Percentiles rank a stretch among this genome's conserved stretches.
Evolutionary conservation across 306 rosid genomes (phyloP).

Genomic region (Phaseolus lunatus): DNA sequence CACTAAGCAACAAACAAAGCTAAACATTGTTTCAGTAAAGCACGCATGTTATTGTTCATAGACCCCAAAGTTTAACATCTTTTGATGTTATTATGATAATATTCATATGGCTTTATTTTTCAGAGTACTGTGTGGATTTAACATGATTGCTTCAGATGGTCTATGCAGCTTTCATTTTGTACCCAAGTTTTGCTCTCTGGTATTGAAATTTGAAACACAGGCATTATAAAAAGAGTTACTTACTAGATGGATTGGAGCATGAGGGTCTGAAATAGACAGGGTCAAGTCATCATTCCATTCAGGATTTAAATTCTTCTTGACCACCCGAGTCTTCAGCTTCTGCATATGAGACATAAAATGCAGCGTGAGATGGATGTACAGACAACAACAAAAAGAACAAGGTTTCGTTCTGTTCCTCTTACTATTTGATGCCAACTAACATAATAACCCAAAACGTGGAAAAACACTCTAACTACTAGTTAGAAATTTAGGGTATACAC

Average conservation of each 20-base stretch:
- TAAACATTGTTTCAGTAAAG: not conserved
- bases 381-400: constrained; percentile 5
- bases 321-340: constrained; percentile 82
- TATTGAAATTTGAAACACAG: constrained; percentile 17
- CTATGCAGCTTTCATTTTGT: not conserved
- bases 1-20: not conserved
- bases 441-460: not conserved
- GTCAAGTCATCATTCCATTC: constrained; percentile 93
- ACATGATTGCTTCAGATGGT: constrained; percentile 2
- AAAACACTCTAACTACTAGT: not conserved
- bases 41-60: constrained; percentile 2
- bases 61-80: constrained; percentile 27
- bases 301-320: constrained; percentile 71
- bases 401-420: not conserved
- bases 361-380: constrained; percentile 37
- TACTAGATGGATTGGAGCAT: constrained; percentile 65
- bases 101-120: constrained; percentile 22
- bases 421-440: not conserved
- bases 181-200: not conserved
- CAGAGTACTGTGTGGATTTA: not conserved
- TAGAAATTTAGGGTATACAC: not conserved
- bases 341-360: constrained; percentile 46
- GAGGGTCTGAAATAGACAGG: constrained; percentile 68
- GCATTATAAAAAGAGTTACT: constrained; percentile 43
- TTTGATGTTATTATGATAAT: constrained; percentile 2